These are phyloP conservation scores for Aegle marmelos DNA, from an alignment of 345 rosid species.

Conservation along the genomic window DNA sequence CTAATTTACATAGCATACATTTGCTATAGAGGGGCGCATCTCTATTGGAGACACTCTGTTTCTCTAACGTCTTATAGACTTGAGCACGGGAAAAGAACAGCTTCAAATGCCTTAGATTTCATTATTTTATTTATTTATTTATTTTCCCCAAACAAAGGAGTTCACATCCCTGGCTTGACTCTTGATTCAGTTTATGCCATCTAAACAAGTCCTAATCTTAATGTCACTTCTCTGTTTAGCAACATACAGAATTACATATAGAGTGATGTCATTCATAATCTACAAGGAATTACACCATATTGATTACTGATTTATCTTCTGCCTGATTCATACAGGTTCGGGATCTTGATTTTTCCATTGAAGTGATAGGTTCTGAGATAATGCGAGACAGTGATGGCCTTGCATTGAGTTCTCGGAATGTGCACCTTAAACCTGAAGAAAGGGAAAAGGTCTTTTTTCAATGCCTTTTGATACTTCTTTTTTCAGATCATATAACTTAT, in stretches of 20 bases:
- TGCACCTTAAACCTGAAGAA: constrained; percentile 62
- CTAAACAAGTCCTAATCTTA: neutral
- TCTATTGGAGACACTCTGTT: neutral
- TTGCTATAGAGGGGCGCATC: neutral
- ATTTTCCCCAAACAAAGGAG: no score
- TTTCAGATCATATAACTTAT: neutral
- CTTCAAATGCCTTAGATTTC: neutral
- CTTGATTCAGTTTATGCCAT: neutral
- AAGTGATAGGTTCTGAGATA: constrained; percentile 68
- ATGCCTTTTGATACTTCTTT: neutral
- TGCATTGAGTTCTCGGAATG: constrained; percentile 89
- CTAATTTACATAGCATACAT: neutral
- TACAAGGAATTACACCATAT: neutral
- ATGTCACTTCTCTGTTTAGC: neutral
- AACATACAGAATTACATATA: neutral
- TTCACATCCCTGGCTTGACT: neutral
- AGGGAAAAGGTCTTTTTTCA: constrained; percentile 48
- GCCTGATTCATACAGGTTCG: constrained; percentile 47
- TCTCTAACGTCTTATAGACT: neutral
- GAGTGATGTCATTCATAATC: neutral
- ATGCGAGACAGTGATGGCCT: constrained; percentile 75
- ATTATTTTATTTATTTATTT: no score
- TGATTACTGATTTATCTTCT: neutral
- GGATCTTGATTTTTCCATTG: constrained; percentile 77
- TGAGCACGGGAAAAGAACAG: neutral